These are phyloP conservation scores for Fusarium odoratissimum DNA, from an alignment of 2,329 filamentous ascomycete species.

Conservation along the genomic window DNA sequence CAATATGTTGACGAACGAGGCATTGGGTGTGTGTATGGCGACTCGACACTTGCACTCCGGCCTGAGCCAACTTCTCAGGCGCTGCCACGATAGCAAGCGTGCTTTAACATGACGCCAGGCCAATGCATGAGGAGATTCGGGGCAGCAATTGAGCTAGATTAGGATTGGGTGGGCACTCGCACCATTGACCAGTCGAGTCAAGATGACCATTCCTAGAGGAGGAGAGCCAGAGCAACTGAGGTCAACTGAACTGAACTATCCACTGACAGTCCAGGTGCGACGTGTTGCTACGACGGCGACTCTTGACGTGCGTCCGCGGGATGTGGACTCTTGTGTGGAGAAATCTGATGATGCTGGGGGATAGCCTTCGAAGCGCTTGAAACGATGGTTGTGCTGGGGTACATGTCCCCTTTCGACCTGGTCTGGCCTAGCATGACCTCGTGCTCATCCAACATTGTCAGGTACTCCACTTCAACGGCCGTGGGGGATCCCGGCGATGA, in stretches of 20 bases:
- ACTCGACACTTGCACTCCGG: conserved; percentile 23
- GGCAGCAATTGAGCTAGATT: conserved; percentile 43
- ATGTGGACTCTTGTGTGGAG: conserved; percentile 41
- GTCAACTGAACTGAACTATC: conserved; percentile 21
- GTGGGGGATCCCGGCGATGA: conserved; percentile 26
- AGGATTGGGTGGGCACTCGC: conserved; percentile 47
- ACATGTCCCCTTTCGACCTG: conserved; percentile 24
- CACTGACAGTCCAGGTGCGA: conserved; percentile 41
- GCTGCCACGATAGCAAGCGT: conserved; percentile 55
- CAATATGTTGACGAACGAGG: conserved; percentile 19
- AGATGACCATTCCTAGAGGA: conserved; percentile 22
- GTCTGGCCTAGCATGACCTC: conserved; percentile 16
- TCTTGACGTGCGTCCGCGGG: conserved; percentile 40
- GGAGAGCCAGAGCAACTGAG: conserved; percentile 3
- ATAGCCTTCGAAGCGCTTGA: conserved; percentile 24
- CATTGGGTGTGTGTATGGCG: conserved; percentile 39
- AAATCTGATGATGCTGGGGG: conserved; percentile 39
- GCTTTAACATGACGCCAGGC: conserved; percentile 45
- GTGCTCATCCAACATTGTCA: conserved; percentile 13
- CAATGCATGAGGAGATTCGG: conserved; percentile 39
- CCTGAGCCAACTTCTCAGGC: conserved; percentile 47
- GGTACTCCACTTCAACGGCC: conserved; percentile 22
- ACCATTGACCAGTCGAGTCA: conserved; percentile 31
- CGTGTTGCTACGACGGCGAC: conserved; percentile 43
- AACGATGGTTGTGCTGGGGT: conserved; percentile 40